A percentile compares a stretch with the other conserved stretches of the same genome.
Conservation (phyloP, 1,284 basidiomycete genomes). For the Testicularia cyperi region DNA sequence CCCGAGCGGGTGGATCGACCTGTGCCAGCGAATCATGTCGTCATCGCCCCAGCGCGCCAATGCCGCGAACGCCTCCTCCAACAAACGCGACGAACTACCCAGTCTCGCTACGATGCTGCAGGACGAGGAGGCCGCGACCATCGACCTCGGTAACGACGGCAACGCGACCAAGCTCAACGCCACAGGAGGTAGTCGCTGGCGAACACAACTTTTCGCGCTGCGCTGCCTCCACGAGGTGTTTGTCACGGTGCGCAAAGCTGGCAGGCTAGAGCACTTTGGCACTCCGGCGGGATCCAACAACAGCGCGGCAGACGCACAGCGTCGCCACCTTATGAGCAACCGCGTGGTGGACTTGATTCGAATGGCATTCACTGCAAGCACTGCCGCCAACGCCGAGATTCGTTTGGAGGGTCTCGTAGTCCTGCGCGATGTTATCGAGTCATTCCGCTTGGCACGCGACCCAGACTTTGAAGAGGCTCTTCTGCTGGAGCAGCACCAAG, state of each 20-base stretch:
- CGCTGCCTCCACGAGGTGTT: slow-evolving; percentile 90
- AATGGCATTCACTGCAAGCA: slow-evolving; percentile 96
- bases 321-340: slow-evolving; percentile 69
- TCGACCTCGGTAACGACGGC: slow-evolving; percentile 61
- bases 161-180: slow-evolving; percentile 23
- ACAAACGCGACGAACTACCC: slow-evolving; percentile 19
- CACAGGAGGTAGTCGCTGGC: slow-evolving; percentile 69
- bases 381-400: slow-evolving; percentile 92
- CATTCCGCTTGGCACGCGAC: slow-evolving; percentile 82
- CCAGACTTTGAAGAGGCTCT: slow-evolving; percentile 87
- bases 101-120: slow-evolving; percentile 58
- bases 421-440: slow-evolving; percentile 87
- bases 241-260: slow-evolving; percentile 71
- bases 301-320: slow-evolving; percentile 62
- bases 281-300: slow-evolving; percentile 68
- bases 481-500: slow-evolving; percentile 96
- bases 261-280: slow-evolving; percentile 61
- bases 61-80: slow-evolving; percentile 3
- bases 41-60: slow-evolving; percentile 5
- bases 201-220: slow-evolving; percentile 92
- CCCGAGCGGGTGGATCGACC: slow-evolving; percentile 95
- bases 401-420: slow-evolving; percentile 88
- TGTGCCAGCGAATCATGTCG: slow-evolving; percentile 91
- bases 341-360: slow-evolving; percentile 90
- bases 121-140: slow-evolving; percentile 88